Base-by-base conservation (phyloP, 2,329 filamentous ascomycete genomes). In the Phyllachora maydis region DNA sequence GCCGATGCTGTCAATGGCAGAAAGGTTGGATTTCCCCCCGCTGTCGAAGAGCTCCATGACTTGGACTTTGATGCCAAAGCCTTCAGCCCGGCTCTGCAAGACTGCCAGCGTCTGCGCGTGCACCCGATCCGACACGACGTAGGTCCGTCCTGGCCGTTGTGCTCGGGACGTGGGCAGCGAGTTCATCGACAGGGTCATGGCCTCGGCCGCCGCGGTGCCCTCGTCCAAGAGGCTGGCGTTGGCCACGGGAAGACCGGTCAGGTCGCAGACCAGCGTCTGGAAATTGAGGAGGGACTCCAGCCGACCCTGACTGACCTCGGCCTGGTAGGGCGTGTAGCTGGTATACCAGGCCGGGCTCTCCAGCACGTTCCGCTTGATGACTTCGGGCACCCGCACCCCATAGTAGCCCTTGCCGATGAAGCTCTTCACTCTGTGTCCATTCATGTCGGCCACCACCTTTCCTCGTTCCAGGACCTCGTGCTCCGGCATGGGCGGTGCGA, bases 321-420 rank as follows among this genome's bases (percentile, higher is more conserved):
- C 76, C 53, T 95, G 85, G 50, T 93, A 95, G 10, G 85, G 85
- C 0, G 85, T 93, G 48, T 95, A 93, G 52, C 82, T 92, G 19
- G 85, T 95, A 47, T 95, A 95, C 85, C 85, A 95, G 7, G 73
- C 82, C 4, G 85, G 85, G 45, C 76, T 85, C 57, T 95, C 82
- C 28, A 95, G 55, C 4, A 95, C 63, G 43, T 93, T 93, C 35
- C 83, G 65, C 57, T 88, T 79, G 45, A 95, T 91, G 27, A 93
- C 83, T 26, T 79, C 66, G 4, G 85, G 85, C 1, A 78, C 74
- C 35, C 74, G 64, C n/a, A 81, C 85, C 17, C 69, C 73, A 34
- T 85, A 81, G 57, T 93, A 95, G 28, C 85, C 85, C 28, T 65
- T 68, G 4, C 85, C 85, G 34, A 92, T 83, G 41, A 85, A 76